Evolutionary conservation across 2,329 filamentous ascomycete genomes (phyloP), one percentile per base, ranked within the genome.

Genomic region (Colletotrichum sp.): DNA sequence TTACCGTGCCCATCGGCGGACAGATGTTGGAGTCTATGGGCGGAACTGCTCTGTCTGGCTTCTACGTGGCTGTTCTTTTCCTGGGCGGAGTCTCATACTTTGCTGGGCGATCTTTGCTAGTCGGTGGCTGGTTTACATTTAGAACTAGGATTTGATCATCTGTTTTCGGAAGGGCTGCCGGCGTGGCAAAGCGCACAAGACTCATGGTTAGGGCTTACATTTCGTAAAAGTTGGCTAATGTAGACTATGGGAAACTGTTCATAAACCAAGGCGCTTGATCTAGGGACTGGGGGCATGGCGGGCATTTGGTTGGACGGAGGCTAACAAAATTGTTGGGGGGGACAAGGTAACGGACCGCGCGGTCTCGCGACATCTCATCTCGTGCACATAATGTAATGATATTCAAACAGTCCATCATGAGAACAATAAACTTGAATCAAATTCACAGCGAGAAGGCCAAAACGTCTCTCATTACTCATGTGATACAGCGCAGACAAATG

Each of bases 1-100:
- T 89, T 6, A 85, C 87, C 0, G 85, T 88, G 0, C 88, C 88
- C 0, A 81, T 88, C 5, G 86, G 86, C 15, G 88, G 87, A 5
- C 81, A 87, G 68, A 81, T 89, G 79, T 81, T 90, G 4, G 84
- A 89, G 64, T 82, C 82, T 1, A 85, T 88, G 57, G 87, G 87
- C 0, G 84, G 87, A 2, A 81, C 84, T 72, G 82, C 84, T 2
- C 81, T 89, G 18, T 85, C 88, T 16, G 87, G 86, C 1, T 86
- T 90, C 28, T 88, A 88, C 76, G 84, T 86, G 9, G 87, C 83
- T 0, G 79, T 89, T 6, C 77, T 88, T 6, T 79, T 85, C 9
- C 66, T 85, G 8, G 85, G 85, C 4, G 83, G 81, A 13, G 77
- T 80, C n/a, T 83, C 80, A 18, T 81, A 81, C 30, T 79, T 84